Base-by-base conservation (phyloP, 2,329 filamentous ascomycete genomes). In the Trichoderma hamatum region DNA sequence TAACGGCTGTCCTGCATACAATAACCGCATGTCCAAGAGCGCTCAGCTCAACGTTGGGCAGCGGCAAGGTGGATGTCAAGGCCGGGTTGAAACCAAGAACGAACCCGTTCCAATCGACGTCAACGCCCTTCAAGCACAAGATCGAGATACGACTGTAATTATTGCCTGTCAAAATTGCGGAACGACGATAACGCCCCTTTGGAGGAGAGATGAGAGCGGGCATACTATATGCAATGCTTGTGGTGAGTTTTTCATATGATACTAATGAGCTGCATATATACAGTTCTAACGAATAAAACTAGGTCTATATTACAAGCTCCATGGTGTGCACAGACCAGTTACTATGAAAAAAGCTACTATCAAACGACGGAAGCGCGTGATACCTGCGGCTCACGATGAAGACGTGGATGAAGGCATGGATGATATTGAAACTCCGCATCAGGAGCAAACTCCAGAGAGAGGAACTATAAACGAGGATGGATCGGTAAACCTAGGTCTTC, bases 271-370 rank as follows among this genome's bases (percentile, higher is more conserved):
- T n/a, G n/a, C 21, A 6, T 34, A 26, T 49, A 14, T 26, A 36
- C 34, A n/a, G 21, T 36, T 59, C 39, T 62, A 30, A 67, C 24
- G 16, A 19, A n/a, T 66, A 73, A 60, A 34, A 30, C 4, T 73
- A 97, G 94, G 95, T 5, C 83, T 99, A 3, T 99, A 99, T 79
- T 94, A 96, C 82, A 98, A 98, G 80, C 88, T 99, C 3, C 96
- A 99, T 78, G 94, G 94, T 67, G 90, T 94, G 34, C 95, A 97
- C 79, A 88, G 96, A 52, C 96, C 96, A 0, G 93, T 96, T 5
- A 93, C 93, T n/a, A 98, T 99, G 96, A 99, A 98, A 81, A 98
- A 97, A 80, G 92, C 93, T 3, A 92, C 97, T 30, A 99, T 99
- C 79, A 98, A 99, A 81, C 89, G 96, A 71, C 87, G 96, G 70